These are phyloP conservation scores for Punctularia strigosozonata DNA, from an alignment of 768 basidiomycete genomes.

Conservation along the genomic window DNA sequence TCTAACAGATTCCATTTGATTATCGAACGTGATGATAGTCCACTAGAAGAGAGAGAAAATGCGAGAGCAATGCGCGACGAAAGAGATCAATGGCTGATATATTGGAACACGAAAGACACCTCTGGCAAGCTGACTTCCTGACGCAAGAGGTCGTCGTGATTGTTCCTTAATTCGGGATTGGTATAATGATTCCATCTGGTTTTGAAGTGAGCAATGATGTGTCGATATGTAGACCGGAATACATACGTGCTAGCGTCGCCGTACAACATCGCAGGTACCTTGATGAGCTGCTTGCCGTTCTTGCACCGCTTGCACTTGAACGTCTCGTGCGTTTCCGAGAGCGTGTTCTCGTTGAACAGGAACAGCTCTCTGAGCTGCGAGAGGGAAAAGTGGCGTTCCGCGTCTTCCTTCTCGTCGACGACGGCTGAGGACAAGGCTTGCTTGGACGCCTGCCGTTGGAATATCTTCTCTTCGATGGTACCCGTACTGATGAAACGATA, in stretches of 20 bases:
- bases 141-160: conserved; percentile 91
- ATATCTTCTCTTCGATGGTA: conserved; percentile 98
- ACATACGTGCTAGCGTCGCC: conserved; percentile 97
- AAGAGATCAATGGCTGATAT: conserved; percentile 90
- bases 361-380: conserved; percentile 88
- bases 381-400: conserved; percentile 88
- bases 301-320: conserved; percentile 94
- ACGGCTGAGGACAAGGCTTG: conserved; percentile 96
- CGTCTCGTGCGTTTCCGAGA: conserved; percentile 93
- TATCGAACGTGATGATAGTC: too few relatives aligned
- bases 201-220: conserved; percentile 2
- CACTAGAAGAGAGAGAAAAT: too few relatives aligned
- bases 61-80: too few relatives aligned
- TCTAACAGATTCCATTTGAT: too few relatives aligned
- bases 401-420: conserved; percentile 93
- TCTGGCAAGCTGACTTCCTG: conserved; percentile 77
- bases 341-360: conserved; percentile 75
- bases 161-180: conserved; percentile 74
- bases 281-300: conserved; percentile 73
- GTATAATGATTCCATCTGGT: conserved; percentile 95
- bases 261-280: conserved; percentile 79
- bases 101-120: conserved; percentile 95
- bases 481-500: conserved; percentile 97
- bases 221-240: conserved; percentile 1
- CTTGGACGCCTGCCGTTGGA: conserved; percentile 93